Conservation (phyloP, 495 filamentous ascomycete genomes). For the Cairneyella variabilis region DNA sequence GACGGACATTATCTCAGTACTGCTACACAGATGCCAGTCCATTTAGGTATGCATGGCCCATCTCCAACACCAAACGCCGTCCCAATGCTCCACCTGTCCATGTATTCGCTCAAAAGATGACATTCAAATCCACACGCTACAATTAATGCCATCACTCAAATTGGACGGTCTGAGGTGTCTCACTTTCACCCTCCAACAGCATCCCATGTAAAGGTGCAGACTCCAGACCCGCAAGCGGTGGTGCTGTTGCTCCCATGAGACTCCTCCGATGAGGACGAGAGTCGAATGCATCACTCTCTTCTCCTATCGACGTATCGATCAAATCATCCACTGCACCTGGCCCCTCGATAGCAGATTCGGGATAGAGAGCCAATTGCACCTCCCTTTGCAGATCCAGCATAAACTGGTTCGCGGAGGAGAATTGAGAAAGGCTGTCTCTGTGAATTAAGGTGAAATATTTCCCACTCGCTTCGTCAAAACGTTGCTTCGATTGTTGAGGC, state of each 20-base stretch:
- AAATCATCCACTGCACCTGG: conserved; percentile 31
- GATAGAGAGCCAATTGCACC: conserved; percentile 45
- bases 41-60: not conserved
- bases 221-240: conserved; percentile 36
- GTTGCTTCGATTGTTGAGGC: conserved; percentile 62
- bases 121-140: conserved; percentile 4
- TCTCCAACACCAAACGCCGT: conserved; percentile 18
- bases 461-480: conserved; percentile 64
- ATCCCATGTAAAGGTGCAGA: conserved; percentile 39
- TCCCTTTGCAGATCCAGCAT: conserved; percentile 57
- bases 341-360: conserved; percentile 32
- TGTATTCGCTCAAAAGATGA: conserved; percentile 16
- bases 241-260: conserved; percentile 33
- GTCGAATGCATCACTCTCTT: conserved; percentile 56
- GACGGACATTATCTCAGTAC: no score
- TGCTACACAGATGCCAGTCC: no score
- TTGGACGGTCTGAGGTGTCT: conserved; percentile 32
- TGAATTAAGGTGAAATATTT: conserved; percentile 61
- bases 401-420: conserved; percentile 58
- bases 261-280: conserved; percentile 37
- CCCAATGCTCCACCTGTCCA: conserved; percentile 12
- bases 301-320: conserved; percentile 46
- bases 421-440: conserved; percentile 49
- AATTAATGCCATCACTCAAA: conserved; percentile 34
- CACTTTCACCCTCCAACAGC: conserved; percentile 7